Conservation (phyloP, 768 basidiomycete species). For the Lanmaoa rubissima region DNA sequence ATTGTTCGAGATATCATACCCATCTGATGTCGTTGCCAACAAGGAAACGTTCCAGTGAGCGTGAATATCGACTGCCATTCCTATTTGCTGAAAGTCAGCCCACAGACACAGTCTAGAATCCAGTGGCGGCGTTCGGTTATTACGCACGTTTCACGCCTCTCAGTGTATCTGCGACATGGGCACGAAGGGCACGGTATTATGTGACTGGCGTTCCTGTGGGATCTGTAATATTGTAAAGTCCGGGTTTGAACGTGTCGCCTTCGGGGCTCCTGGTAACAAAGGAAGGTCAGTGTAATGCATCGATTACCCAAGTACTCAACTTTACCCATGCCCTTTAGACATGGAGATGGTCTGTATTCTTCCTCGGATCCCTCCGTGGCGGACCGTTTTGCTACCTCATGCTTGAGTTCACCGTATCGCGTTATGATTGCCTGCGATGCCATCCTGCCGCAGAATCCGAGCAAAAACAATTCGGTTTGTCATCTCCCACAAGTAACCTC, state of each 20-base stretch:
- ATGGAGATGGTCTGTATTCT: constrained; percentile 63
- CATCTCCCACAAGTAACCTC: constrained; percentile 16
- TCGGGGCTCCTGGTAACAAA: constrained; percentile 48
- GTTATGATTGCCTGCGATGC: constrained; percentile 63
- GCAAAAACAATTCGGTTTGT: constrained; percentile 28
- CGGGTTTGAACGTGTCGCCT: constrained; percentile 55
- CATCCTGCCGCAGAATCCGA: constrained; percentile 35
- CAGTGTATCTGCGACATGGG: constrained; percentile 72
- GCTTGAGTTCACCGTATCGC: constrained; percentile 63
- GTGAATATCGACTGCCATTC: background rate
- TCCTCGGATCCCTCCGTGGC: constrained; percentile 58
- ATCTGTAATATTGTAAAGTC: constrained; percentile 61
- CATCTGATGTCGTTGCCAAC: constrained; percentile 30
- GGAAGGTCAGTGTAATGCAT: constrained; percentile 46
- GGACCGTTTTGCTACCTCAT: constrained; percentile 62
- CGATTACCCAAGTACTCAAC: constrained; percentile 4
- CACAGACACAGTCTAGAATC: constrained; percentile 34
- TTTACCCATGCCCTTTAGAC: constrained; percentile 34
- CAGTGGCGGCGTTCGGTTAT: constrained; percentile 39
- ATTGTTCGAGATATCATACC: constrained; percentile 49
- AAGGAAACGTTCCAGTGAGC: constrained; percentile 51
- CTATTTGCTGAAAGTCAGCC: constrained; percentile 4
- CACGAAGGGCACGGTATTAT: constrained; percentile 47
- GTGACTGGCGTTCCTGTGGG: constrained; percentile 61
- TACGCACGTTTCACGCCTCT: constrained; percentile 60